A percentile compares a stretch with the other conserved stretches of the same genome.
Evolutionary conservation across 805 yeast genomes (phyloP).

Genomic region (Yarrowia sp.): DNA sequence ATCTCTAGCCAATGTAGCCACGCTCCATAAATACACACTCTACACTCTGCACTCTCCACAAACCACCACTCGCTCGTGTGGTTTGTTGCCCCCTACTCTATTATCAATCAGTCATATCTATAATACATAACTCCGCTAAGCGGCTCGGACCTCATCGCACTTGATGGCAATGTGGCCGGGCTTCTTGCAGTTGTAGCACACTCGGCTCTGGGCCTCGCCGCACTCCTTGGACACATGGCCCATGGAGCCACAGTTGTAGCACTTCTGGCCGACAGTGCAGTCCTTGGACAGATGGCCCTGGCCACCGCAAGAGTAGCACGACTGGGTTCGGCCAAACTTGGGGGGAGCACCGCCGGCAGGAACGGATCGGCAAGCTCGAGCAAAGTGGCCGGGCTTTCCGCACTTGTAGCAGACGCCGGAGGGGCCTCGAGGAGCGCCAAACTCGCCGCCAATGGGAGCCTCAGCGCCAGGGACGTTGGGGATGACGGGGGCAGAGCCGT

Average conservation of each 20-base stretch:
- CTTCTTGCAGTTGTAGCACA: constrained; percentile 71
- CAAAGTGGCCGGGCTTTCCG: constrained; percentile 86
- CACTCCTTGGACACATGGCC: constrained; percentile 91
- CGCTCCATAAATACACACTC: no score
- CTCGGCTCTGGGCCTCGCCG: constrained; percentile 53
- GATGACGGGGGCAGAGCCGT: constrained; percentile 21
- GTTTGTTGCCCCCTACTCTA: constrained; percentile 17
- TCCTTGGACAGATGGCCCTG: constrained; percentile 85
- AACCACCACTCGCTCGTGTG: no score
- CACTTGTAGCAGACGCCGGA: constrained; percentile 81
- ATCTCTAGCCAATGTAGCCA: no score
- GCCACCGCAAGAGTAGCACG: constrained; percentile 92
- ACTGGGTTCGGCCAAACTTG: constrained; percentile 49
- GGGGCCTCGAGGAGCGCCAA: constrained; percentile 36
- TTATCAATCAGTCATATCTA: constrained; percentile 1
- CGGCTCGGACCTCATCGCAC: constrained; percentile 49
- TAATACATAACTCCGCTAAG: constrained; percentile 9
- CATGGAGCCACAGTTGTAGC: constrained; percentile 88
- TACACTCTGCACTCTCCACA: neutral
- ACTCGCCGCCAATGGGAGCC: constrained; percentile 27
- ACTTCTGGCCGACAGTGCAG: constrained; percentile 81
- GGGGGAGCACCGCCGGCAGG: constrained; percentile 33
- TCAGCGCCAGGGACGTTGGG: neutral
- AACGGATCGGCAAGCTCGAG: constrained; percentile 65
- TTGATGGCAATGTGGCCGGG: constrained; percentile 88